Base-by-base conservation (phyloP, 768 basidiomycete genomes). In the Calocybe cyanea region DNA sequence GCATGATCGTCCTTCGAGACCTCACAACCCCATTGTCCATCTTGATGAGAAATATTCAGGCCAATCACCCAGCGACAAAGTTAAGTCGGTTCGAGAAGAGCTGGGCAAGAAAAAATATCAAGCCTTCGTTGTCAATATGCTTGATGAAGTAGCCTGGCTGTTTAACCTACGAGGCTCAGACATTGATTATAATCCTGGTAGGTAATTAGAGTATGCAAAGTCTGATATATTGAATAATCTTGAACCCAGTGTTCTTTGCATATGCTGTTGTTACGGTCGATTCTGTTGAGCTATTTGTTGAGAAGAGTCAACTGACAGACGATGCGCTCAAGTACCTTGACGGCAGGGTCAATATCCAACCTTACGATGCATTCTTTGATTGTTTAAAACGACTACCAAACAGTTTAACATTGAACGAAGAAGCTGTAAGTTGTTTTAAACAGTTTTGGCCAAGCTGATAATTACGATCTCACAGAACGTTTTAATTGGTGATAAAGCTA, bases 111-210 rank as follows among this genome's bases (percentile, higher is more conserved):
- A 80, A 56, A 76, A 80, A 17, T 68, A 67, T n/a, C 76, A 82
- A 52, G 92, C 87, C 1, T 63, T 89, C 33, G 83, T 95, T 1
- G 77, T 97, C 3, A 85, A 76, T n/a, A 83, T 86, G 75, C 77
- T 98, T 17, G 95, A 98, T 62, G 95, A 98, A 62, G 81, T 95
- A 40, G 92, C 92, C 0, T 98, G 92, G 92, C 60, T 93, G 31
- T 89, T 92, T 68, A 94, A 97, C 63, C 71, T 99, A 24, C 83
- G 95, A 50, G 94, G 93, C 1, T 78, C 83, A 2, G 95, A 97
- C 60, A 94, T 98, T 57, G 83, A 83, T 25, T 97, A 77, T 67
- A 98, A 96, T 48, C 75, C 75, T 48, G 74, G 73, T 72, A 41
- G 14, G 65, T 46, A 7, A 11, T 19, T 50, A 36, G 8, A n/a